A percentile compares a stretch with the other conserved stretches of the same genome.
These are phyloP conservation scores for Aegilops tauschii DNA, from an alignment of 176 grass and related monocot species.

Conservation along the genomic window DNA sequence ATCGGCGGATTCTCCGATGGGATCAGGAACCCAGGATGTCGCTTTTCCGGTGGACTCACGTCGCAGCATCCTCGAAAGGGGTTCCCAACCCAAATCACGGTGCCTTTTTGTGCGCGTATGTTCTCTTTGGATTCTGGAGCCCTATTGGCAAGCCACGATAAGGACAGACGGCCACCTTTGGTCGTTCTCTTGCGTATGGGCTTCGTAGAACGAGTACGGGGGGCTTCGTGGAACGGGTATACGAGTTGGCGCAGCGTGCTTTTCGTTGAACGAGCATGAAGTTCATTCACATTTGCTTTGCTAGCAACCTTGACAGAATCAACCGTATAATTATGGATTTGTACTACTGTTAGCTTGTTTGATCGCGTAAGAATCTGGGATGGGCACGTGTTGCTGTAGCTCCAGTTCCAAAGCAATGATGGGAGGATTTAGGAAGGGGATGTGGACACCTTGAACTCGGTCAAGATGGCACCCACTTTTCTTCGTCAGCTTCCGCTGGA, in stretches of 20 bases:
- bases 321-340: background rate
- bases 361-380: slow-evolving; percentile 1
- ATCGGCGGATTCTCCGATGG: background rate
- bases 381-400: background rate
- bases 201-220: background rate
- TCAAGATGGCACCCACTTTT: slow-evolving; percentile 21
- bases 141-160: too few species aligned
- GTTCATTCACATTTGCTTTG: background rate
- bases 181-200: too few species aligned
- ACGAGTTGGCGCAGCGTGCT: slow-evolving; percentile 14
- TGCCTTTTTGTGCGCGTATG: slow-evolving; percentile 32
- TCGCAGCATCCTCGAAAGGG: slow-evolving; percentile 24
- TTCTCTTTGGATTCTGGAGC: slow-evolving; percentile 3
- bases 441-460: background rate
- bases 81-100: slow-evolving; percentile 6
- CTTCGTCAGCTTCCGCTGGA: slow-evolving; percentile 7
- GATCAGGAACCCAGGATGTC: slow-evolving; percentile 11
- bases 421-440: background rate
- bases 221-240: slow-evolving; percentile 8
- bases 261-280: slow-evolving; percentile 27
- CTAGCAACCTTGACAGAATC: slow-evolving; percentile 27
- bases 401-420: slow-evolving; percentile 14
- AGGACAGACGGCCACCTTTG: too few species aligned
- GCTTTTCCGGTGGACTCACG: slow-evolving; percentile 33
- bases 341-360: background rate